Base-by-base conservation (phyloP, 2,329 filamentous ascomycete species). In the Knufia petricola region DNA sequence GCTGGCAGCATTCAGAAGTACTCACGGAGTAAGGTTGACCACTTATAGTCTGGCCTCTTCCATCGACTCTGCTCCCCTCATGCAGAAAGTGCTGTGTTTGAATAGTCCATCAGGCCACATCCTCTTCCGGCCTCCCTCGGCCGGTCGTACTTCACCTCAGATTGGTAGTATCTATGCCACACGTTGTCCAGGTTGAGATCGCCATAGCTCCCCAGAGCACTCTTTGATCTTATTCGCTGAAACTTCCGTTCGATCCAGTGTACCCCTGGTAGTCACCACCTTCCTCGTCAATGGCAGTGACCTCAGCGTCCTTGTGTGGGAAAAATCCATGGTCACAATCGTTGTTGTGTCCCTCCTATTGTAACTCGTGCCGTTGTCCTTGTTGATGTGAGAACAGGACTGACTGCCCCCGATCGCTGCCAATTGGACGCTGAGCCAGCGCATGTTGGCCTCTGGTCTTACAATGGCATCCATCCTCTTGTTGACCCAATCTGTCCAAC, bases 291-390 rank as follows among this genome's bases (percentile, higher is more conserved):
- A 74, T 15, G 2, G 71, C 71, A 1, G 57, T 61, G 2, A 55
- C 47, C 46, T 64, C 66, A 6, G 58, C 54, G 1, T 60, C 58
- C 2, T 53, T 9, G 62, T 61, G 38, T 74, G 66, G 55, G 74
- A 75, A 46, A 67, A 71, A 49, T 75, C 72, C 15, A 72, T 60
- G 0, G 60, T 64, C 30, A 61, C 61, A 4, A 60, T 57, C 4
- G 73, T 55, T 3, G 63, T 69, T 0, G 67, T 66, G 55, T 74
- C 70, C 42, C 72, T 63, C 68, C 69, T 74, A 57, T 68, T 72
- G 54, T 67, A 73, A 1, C 70, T 62, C 0, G 70, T 74, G 6
- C 71, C 71, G 43, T 74, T 74, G 37, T 61, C 58, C 3, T 59
- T 63, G 51, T 74, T 73, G 10, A 52, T 52, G 3, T 54, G 56